Base-by-base conservation (phyloP, 192 early-diverging fungal genomes). In the Dispira simplex region DNA sequence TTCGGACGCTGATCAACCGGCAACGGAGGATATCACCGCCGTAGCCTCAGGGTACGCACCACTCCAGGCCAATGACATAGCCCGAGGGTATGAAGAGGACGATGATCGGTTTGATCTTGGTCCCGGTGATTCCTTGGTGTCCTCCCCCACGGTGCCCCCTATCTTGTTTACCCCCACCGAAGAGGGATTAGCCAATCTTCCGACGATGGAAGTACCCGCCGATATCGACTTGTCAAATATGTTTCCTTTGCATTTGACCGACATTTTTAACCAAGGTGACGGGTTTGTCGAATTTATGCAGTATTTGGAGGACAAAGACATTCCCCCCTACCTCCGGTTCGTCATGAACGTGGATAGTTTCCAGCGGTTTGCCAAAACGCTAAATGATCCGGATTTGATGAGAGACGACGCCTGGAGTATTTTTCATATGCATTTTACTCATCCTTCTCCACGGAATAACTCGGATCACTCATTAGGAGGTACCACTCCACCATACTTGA, bases 321-420 rank as follows among this genome's bases (percentile, higher is more conserved):
- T 27, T 26, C 63, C 63, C 2, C 46, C 63, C 1, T 63, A 63
- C 26, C 63, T 63, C 18, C 46, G 63, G 10, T 26, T 63, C 46
- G 21, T 47, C 46, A 63, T 49, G 46, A 63, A 63, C 47, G 63
- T 63, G n/a, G 63, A 63, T 11, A 47, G 21, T 18, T 63, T 28
- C 63, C 63, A 32, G 2, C 63, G 63, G 14, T 63, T 63, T 47
- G 63, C 63, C 23, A 16, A 14, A 3, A 63, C 63, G 13, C 63
- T 63, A n/a, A 63, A 63, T 47, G 63, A 63, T 26, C 63, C 63
- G 11, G n/a, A 18, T 16, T 18, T 63, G 28, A 63, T 63, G 63
- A 44, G 63, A 2, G 63, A 49, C 27, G 63, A 63, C 26, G 63
- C 63, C 26, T 63, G 63, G 63, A 63, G 63, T 32, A 63, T 63